phyloP scores from a whole-genome alignment of 352 stramenopile species.

The Peronospora tabacina region DNA sequence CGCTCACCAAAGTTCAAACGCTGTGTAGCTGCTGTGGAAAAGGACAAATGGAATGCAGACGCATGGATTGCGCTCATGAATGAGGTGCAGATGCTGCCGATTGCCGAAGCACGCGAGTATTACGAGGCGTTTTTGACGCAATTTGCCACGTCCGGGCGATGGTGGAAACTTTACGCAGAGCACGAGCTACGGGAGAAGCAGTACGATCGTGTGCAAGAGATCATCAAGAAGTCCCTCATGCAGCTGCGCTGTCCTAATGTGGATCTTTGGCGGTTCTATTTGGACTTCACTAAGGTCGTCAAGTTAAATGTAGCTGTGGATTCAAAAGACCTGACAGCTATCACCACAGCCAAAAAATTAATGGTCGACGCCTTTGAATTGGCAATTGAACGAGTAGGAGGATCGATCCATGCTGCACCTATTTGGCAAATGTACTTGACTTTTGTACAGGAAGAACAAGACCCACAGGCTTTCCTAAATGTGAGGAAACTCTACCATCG shows the following conservation, averaged over 20 bases:
- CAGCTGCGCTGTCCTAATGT: conserved; percentile 72
- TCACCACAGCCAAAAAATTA: conserved; percentile 53
- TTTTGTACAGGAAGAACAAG: conserved; percentile 72
- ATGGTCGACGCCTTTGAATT: conserved; percentile 84
- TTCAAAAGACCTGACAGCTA: conserved; percentile 46
- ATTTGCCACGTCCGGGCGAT: conserved; percentile 72
- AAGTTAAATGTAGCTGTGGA: conserved; percentile 71
- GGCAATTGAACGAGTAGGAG: conserved; percentile 73
- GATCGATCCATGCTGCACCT: conserved; percentile 63
- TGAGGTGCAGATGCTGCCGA: conserved; percentile 60
- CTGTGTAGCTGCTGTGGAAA: conserved; percentile 41
- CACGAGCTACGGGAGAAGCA: conserved; percentile 81
- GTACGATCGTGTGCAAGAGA: conserved; percentile 79
- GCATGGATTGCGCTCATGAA: conserved; percentile 75
- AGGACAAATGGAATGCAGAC: conserved; percentile 63
- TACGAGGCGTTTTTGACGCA: conserved; percentile 70
- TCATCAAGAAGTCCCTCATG: conserved; percentile 86
- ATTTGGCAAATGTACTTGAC: conserved; percentile 80
- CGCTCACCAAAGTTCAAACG: conserved; percentile 60
- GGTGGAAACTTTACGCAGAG: conserved; percentile 84
- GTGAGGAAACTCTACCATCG: conserved; percentile 84
- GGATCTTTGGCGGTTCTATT: conserved; percentile 84
- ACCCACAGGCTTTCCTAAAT: conserved; percentile 63
- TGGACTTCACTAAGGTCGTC: conserved; percentile 82
- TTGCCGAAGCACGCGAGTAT: conserved; percentile 56